Base-by-base conservation (phyloP, 1,284 basidiomycete species). In the Afroboletus lepidellus region DNA sequence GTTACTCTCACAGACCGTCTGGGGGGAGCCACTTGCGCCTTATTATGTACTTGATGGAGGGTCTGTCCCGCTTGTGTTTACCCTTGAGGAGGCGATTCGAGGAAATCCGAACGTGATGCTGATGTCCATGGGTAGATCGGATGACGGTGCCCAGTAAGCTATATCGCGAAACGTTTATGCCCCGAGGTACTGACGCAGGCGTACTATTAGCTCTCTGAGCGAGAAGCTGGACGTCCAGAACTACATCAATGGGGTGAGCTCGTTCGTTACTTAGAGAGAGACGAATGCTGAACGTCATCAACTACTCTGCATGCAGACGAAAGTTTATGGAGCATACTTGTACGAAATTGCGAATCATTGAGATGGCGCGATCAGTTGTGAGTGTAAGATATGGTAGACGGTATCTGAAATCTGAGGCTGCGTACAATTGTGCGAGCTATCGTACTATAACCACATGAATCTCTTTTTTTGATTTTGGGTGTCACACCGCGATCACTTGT, bases 71-170 rank as follows among this genome's bases (percentile, higher is more conserved):
- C 21, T 37, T 24, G 48, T 46, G 25, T 36, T 30, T 16, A 37
- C 48, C 21, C 41, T 50, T 24, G 25, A 46, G 27, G 18, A 50
- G 11, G 25, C 25, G 6, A 20, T 43, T 12, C 8, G 13, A 25
- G 39, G 47, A 27, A 13, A 41, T 16, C 46, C 38, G n/a, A 48
- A 33, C 3, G 38, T 41, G 24, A 18, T 64, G 33, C 43, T 64
- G 42, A 58, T 53, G 36, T 60, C 63, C 4, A 62, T 65, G 64
- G 63, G 63, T 5, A 54, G 54, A 47, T 54, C 63, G 8, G 53
- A 66, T 37, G 64, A 64, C 25, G 64, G 60, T 33, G 62, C 60
- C n/a, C 62, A 59, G 51, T 49, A 49, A 49, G 48, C 8, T n/a
- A 8, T 15, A 5, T n/a, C n/a, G 6, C 1, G 16, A 9, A 20